Evolutionary conservation across 163 green algal species (phyloP).

Genomic region (Chlamydomonas reinhardtii): DNA sequence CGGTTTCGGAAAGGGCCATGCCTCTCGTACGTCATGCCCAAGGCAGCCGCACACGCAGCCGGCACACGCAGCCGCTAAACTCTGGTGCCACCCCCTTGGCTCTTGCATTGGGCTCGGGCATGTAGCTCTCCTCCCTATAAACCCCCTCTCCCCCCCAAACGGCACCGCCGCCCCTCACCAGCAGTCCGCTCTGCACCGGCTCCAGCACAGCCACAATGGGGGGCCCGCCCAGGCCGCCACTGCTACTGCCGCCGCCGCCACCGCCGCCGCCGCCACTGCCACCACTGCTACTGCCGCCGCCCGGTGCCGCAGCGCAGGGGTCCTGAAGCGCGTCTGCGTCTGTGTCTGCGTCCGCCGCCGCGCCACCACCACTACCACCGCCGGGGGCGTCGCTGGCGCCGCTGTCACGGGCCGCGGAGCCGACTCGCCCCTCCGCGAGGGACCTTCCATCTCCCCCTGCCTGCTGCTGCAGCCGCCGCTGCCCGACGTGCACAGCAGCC

Average conservation of each 20-base stretch:
- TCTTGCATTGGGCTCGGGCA: no score
- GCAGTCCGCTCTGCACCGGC: slow-evolving; percentile 83
- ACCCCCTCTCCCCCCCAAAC: neutral
- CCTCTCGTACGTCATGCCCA: no score
- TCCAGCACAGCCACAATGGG: slow-evolving; percentile 80
- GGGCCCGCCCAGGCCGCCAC: slow-evolving; percentile 52
- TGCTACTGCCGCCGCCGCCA: neutral
- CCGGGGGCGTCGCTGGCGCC: no score
- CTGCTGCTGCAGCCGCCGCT: no score
- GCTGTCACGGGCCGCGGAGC: no score
- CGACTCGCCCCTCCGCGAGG: no score
- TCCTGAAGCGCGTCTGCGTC: neutral
- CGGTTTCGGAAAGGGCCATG: no score
- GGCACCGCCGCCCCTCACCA: slow-evolving; percentile 47
- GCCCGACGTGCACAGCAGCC: no score
- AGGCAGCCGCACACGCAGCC: no score
- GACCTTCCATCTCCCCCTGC: neutral
- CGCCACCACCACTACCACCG: neutral
- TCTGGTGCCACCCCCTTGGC: no score
- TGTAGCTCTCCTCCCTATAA: no score
- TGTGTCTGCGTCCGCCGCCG: neutral
- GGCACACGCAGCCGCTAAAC: no score
- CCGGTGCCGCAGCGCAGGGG: neutral
- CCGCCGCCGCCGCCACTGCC: slow-evolving; percentile 5
- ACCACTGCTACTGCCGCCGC: slow-evolving; percentile 1